Conservation (phyloP, 768 basidiomycete species). For the Pleurotus cornucopiae region DNA sequence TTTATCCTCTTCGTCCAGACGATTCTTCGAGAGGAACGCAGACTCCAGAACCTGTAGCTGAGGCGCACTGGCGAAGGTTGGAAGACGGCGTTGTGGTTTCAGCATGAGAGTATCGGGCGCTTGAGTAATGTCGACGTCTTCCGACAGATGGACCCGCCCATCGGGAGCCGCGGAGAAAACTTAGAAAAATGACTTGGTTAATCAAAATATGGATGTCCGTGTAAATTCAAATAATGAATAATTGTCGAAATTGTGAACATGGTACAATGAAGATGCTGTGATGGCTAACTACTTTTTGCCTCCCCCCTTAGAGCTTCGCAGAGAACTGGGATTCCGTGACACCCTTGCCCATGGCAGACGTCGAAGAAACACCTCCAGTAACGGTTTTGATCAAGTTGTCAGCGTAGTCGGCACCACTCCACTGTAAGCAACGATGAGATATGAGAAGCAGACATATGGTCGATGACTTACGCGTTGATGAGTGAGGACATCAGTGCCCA, state of each 20-base stretch:
- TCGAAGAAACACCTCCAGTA: conserved; percentile 95
- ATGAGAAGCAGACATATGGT: background rate
- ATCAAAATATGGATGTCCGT: background rate
- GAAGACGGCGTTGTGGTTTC: background rate
- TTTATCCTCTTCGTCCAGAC: background rate
- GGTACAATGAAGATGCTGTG: too few relatives aligned
- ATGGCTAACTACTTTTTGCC: too few relatives aligned
- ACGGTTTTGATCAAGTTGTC: conserved; percentile 92
- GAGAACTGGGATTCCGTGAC: conserved; percentile 89
- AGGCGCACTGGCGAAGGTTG: background rate
- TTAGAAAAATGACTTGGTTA: background rate
- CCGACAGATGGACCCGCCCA: background rate
- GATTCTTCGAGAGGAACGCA: background rate
- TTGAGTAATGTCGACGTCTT: too few relatives aligned
- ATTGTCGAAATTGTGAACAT: too few relatives aligned
- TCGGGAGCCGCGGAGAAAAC: background rate
- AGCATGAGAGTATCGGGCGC: too few relatives aligned
- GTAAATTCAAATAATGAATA: too few relatives aligned
- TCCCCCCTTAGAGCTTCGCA: conserved; percentile 34
- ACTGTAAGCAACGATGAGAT: conserved; percentile 41
- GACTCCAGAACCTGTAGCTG: background rate
- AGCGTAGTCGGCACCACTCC: conserved; percentile 93
- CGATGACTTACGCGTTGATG: conserved; percentile 80
- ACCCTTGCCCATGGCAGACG: conserved; percentile 98
- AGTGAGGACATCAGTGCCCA: conserved; percentile 93